phyloP scores from a whole-genome alignment of 163 green algal species.

The Prototheca stagnorum region DNA sequence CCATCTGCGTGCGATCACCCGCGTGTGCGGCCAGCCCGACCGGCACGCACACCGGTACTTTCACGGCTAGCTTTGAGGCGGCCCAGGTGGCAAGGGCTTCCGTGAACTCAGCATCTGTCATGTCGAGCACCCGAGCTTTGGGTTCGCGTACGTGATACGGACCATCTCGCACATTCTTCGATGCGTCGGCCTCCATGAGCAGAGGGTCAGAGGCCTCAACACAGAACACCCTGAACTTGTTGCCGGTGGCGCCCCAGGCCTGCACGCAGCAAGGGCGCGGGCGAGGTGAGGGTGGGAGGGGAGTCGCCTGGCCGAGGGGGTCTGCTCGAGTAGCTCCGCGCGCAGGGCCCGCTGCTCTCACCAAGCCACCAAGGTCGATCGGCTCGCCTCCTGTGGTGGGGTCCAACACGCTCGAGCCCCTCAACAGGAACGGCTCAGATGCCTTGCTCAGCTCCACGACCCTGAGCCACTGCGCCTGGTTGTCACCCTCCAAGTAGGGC shows the following conservation, averaged over 20 bases:
- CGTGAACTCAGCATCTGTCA: constrained; percentile 21
- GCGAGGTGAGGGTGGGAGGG: not conserved
- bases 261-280: not conserved
- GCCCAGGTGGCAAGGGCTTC: constrained; percentile 4
- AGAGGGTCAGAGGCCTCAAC: not conserved
- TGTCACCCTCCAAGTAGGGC: too few relatives aligned
- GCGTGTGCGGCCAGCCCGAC: constrained; percentile 18
- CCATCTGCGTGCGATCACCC: constrained; percentile 10
- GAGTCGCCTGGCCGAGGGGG: not conserved
- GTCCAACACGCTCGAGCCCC: too few relatives aligned
- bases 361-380: too few relatives aligned
- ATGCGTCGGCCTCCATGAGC: not conserved
- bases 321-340: too few relatives aligned
- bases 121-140: constrained; percentile 14
- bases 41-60: too few relatives aligned
- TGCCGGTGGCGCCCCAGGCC: too few relatives aligned
- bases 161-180: constrained; percentile 1
- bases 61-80: not conserved
- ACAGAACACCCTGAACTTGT: not conserved
- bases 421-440: too few relatives aligned
- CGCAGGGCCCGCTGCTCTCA: too few relatives aligned
- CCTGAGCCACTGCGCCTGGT: too few relatives aligned
- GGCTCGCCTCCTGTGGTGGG: too few relatives aligned
- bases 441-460: too few relatives aligned
- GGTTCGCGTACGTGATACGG: constrained; percentile 35